phyloP scores from a whole-genome alignment of 2,329 filamentous ascomycete genomes.

The Penicillium frequentans region DNA sequence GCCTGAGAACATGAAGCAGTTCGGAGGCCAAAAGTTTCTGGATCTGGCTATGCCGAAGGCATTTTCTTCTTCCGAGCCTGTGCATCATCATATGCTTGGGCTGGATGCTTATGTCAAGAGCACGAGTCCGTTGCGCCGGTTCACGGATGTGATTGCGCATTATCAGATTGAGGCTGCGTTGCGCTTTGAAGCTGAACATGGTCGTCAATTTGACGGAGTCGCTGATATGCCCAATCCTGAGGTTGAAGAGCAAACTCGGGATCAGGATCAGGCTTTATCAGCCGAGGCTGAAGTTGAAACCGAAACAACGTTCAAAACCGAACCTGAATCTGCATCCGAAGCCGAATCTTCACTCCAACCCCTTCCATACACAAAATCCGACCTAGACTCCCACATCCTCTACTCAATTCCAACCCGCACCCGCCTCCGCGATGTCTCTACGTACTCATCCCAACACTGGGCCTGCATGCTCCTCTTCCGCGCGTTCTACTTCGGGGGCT shows the following conservation, averaged over 20 bases:
- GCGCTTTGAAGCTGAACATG: constrained; percentile 53
- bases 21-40: constrained; percentile 43
- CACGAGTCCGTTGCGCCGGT: constrained; percentile 63
- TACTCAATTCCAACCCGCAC: constrained; percentile 44
- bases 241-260: background rate
- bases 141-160: constrained; percentile 60
- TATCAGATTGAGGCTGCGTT: constrained; percentile 66
- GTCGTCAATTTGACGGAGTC: constrained; percentile 40
- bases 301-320: background rate
- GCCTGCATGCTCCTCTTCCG: constrained; percentile 55
- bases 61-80: constrained; percentile 47
- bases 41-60: constrained; percentile 36
- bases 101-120: constrained; percentile 56
- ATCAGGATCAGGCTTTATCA: background rate
- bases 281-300: background rate
- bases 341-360: background rate
- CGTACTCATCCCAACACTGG: constrained; percentile 49
- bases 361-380: constrained; percentile 52
- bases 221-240: constrained; percentile 15
- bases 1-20: constrained; percentile 42
- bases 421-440: constrained; percentile 41
- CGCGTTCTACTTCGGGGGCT: constrained; percentile 57
- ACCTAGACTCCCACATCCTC: constrained; percentile 52
- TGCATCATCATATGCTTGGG: constrained; percentile 53
- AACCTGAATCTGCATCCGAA: background rate